Evolutionary conservation across 768 basidiomycete species (phyloP).

Genomic region (Kwoniella newhampshirensis): DNA sequence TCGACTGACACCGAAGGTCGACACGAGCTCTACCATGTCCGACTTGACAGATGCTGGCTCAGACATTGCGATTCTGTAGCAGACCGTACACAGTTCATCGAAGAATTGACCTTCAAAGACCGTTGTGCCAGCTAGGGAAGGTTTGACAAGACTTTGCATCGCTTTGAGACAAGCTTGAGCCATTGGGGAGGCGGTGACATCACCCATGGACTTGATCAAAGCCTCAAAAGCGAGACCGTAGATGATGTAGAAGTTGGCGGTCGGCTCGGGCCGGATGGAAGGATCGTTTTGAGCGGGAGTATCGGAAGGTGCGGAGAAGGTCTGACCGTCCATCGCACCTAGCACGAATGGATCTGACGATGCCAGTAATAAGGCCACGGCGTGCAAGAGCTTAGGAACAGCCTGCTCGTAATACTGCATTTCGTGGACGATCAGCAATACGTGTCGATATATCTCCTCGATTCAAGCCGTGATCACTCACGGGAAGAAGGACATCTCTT

Average conservation of each 20-base stretch:
- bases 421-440: not conserved
- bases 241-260: conserved; percentile 75
- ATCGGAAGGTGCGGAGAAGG: conserved; percentile 26
- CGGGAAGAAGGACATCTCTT: conserved; percentile 85
- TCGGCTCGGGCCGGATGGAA: conserved; percentile 28
- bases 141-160: conserved; percentile 73
- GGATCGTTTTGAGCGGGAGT: conserved; percentile 11
- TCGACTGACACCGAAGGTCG: conserved; percentile 58
- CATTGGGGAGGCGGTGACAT: conserved; percentile 23
- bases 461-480: conserved; percentile 55
- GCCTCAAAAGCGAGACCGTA: conserved; percentile 95
- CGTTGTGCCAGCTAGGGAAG: conserved; percentile 76
- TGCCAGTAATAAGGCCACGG: conserved; percentile 77
- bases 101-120: conserved; percentile 79
- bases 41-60: conserved; percentile 72
- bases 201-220: conserved; percentile 55
- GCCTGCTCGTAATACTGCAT: conserved; percentile 79
- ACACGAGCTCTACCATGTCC: conserved; percentile 69
- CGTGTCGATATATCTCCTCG: not conserved
- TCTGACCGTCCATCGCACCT: conserved; percentile 71
- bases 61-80: conserved; percentile 85
- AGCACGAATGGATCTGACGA: conserved; percentile 66
- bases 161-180: conserved; percentile 68
- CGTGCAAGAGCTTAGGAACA: conserved; percentile 80
- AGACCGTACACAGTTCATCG: conserved; percentile 83